Conservation (phyloP, 1,284 basidiomycete genomes). For the Tetrapyrgos nigripes region DNA sequence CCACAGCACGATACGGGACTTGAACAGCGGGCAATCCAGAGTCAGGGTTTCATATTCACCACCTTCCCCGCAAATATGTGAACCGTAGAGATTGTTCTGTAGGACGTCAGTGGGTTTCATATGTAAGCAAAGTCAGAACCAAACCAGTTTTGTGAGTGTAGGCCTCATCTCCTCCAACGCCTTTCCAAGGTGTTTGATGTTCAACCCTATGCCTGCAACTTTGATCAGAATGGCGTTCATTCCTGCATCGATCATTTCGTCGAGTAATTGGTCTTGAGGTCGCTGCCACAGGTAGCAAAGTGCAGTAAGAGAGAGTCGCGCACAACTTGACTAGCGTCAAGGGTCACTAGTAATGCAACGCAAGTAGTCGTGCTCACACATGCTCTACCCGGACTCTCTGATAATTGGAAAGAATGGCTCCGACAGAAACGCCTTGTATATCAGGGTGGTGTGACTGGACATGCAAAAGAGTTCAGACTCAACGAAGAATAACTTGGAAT, state of each 20-base stretch:
- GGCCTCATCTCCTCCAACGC: slow-evolving; percentile 79
- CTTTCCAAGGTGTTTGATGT: slow-evolving; percentile 81
- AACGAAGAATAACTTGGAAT: background rate
- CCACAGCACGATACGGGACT: slow-evolving; percentile 76
- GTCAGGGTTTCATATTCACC: slow-evolving; percentile 98
- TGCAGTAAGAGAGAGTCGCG: slow-evolving; percentile 81
- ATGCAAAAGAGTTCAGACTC: slow-evolving; percentile 11
- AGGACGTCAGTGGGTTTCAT: background rate
- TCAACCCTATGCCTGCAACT: slow-evolving; percentile 93
- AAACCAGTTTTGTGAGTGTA: slow-evolving; percentile 77
- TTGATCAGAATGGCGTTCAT: slow-evolving; percentile 93
- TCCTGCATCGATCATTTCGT: slow-evolving; percentile 86
- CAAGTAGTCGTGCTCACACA: slow-evolving; percentile 63
- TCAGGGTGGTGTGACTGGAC: slow-evolving; percentile 80
- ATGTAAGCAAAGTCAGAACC: slow-evolving; percentile 24
- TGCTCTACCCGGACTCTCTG: slow-evolving; percentile 97
- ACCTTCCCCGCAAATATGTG: slow-evolving; percentile 97
- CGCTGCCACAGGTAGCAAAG: slow-evolving; percentile 96
- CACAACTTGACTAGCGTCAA: slow-evolving; percentile 54
- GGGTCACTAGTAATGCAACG: background rate
- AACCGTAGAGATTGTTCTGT: slow-evolving; percentile 86
- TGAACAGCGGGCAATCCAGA: slow-evolving; percentile 90
- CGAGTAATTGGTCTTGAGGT: slow-evolving; percentile 83
- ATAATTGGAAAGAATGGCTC: slow-evolving; percentile 97
- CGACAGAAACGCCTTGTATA: slow-evolving; percentile 88